These are phyloP conservation scores for Penicillium longicatenatum DNA, from an alignment of 495 filamentous ascomycete genomes.

Conservation along the genomic window DNA sequence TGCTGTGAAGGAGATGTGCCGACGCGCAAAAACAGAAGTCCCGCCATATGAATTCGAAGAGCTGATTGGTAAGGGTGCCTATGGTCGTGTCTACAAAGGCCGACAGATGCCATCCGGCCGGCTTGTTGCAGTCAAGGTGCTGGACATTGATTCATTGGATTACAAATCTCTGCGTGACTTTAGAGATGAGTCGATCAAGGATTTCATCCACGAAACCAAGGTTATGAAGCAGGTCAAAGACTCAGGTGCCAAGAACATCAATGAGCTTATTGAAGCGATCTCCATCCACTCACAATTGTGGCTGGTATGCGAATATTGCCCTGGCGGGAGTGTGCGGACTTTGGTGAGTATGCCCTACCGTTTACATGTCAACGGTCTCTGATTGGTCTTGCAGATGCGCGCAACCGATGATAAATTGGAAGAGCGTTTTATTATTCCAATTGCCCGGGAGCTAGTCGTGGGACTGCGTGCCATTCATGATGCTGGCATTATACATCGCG, in stretches of 20 bases:
- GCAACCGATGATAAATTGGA: conserved; percentile 70
- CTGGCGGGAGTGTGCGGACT: conserved; percentile 92
- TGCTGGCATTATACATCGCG: conserved; percentile 91
- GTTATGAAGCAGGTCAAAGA: conserved; percentile 84
- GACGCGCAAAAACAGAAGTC: conserved; percentile 45
- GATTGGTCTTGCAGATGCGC: conserved; percentile 43
- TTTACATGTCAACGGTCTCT: neutral
- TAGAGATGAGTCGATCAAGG: conserved; percentile 78
- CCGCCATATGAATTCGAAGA: conserved; percentile 80
- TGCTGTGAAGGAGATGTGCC: conserved; percentile 52
- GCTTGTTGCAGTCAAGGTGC: conserved; percentile 90
- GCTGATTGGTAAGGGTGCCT: conserved; percentile 93
- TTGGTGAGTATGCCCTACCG: conserved; percentile 52
- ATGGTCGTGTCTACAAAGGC: conserved; percentile 91
- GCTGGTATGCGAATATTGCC: conserved; percentile 95
- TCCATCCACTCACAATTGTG: conserved; percentile 86
- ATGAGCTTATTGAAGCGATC: conserved; percentile 83
- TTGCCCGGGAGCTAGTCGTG: conserved; percentile 82
- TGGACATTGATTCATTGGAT: conserved; percentile 90
- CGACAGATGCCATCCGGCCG: conserved; percentile 56
- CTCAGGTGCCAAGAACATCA: conserved; percentile 85
- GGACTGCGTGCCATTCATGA: conserved; percentile 86
- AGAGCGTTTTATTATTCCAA: conserved; percentile 88
- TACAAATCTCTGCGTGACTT: conserved; percentile 65
- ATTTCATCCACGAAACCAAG: conserved; percentile 86